These are phyloP conservation scores for Saccharum officinarum DNA, from an alignment of 176 grass and related monocot species.

Conservation along the genomic window DNA sequence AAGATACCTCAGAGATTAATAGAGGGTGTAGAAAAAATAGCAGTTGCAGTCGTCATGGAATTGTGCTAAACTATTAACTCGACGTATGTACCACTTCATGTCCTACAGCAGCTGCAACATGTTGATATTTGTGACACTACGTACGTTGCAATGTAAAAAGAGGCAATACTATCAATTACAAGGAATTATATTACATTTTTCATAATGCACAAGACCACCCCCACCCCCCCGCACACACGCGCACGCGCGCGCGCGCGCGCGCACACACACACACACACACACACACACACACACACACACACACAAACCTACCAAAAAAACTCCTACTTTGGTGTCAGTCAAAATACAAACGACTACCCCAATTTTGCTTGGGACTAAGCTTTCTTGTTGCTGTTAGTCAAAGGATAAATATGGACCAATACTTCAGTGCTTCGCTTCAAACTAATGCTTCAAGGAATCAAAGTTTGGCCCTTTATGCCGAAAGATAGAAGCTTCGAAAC, in stretches of 20 bases:
- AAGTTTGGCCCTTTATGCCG: conserved; percentile 1
- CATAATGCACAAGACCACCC: not conserved
- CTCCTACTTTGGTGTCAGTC: not conserved
- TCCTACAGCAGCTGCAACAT: too few species aligned
- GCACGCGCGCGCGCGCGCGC: too few species aligned
- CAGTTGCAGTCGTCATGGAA: not conserved
- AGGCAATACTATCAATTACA: not conserved
- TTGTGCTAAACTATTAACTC: too few species aligned
- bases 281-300: too few species aligned
- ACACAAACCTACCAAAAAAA: too few species aligned
- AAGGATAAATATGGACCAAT: not conserved
- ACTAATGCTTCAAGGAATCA: not conserved
- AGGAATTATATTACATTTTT: not conserved
- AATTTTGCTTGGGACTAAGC: not conserved
- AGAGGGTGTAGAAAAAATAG: not conserved
- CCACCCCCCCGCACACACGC: too few species aligned
- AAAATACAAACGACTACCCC: not conserved
- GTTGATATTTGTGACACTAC: too few species aligned
- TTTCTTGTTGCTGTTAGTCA: too few species aligned
- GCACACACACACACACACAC: too few species aligned
- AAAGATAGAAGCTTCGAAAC: not conserved
- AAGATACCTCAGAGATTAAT: not conserved
- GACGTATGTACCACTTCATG: too few species aligned
- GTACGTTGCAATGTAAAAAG: not conserved
- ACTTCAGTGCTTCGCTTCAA: not conserved